phyloP scores from a whole-genome alignment of 23 red algal genomes.

The Cyanidium caldarium region DNA sequence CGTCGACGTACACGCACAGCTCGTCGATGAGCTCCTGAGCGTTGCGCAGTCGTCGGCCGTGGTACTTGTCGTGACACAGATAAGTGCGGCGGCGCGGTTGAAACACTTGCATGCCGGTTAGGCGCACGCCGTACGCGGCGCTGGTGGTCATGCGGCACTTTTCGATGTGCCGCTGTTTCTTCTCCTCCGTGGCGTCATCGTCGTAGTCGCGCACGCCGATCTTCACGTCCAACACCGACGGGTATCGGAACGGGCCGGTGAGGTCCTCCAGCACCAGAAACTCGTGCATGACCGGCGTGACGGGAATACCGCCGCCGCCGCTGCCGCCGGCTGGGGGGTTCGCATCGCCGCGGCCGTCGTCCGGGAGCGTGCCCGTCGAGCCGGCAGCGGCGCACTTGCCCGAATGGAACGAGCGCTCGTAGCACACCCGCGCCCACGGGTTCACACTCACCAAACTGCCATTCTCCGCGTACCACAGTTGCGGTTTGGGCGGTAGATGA shows the following conservation, averaged over 20 bases:
- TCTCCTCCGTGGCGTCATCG: slow-evolving; percentile 59
- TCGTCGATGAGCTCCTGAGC: slow-evolving; percentile 17
- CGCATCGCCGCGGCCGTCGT: not conserved
- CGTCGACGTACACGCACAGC: slow-evolving; percentile 35
- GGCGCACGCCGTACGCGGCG: slow-evolving; percentile 23
- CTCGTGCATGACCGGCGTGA: not conserved
- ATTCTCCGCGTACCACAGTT: not conserved
- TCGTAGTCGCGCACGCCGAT: slow-evolving; percentile 70
- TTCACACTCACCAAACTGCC: not conserved
- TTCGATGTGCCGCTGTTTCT: slow-evolving; percentile 28
- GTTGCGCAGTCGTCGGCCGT: slow-evolving; percentile 27
- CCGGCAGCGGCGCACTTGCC: not conserved
- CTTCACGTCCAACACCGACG: slow-evolving; percentile 67
- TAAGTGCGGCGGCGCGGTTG: slow-evolving; percentile 18
- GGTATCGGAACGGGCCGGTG: slow-evolving; percentile 25
- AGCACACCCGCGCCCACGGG: slow-evolving; percentile 5
- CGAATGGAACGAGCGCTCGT: not conserved
- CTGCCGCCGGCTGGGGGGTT: not conserved
- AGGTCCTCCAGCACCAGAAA: slow-evolving; percentile 49
- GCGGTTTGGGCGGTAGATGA: not conserved
- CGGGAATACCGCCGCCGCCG: not conserved
- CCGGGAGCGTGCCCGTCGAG: not conserved
- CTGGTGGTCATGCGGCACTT: slow-evolving; percentile 36
- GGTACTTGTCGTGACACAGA: slow-evolving; percentile 76
- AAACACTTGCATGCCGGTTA: slow-evolving; percentile 49